A percentile compares a stretch with the other conserved stretches of the same genome.
Evolutionary conservation across 805 yeast genomes (phyloP).

Genomic region (Cyberlindnera xishuangbannaensis): DNA sequence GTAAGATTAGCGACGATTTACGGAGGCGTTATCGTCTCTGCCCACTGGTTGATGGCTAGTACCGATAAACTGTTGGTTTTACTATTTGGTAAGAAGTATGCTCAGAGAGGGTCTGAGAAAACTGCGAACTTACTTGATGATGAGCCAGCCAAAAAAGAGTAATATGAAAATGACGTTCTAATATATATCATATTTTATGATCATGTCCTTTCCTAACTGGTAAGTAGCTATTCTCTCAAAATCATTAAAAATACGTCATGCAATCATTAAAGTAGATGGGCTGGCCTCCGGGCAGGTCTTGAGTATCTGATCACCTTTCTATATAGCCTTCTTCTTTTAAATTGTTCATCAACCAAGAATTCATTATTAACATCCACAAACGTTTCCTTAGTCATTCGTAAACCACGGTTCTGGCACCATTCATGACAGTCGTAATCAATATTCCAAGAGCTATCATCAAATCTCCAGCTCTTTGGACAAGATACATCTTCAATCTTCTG

Average conservation of each 20-base stretch:
- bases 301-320: conserved; percentile 48
- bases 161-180: too few species aligned
- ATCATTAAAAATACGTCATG: too few species aligned
- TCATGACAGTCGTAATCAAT: conserved; percentile 46
- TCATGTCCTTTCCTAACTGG: too few species aligned
- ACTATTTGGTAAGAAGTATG: conserved; percentile 51
- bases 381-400: conserved; percentile 22
- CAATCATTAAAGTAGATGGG: conserved; percentile 17
- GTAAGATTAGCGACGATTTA: conserved; percentile 72
- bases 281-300: conserved; percentile 31
- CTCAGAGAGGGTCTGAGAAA: conserved; percentile 24
- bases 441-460: conserved; percentile 59
- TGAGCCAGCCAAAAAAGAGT: neutral
- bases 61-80: conserved; percentile 49
- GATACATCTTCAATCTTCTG: conserved; percentile 44
- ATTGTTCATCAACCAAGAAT: conserved; percentile 40
- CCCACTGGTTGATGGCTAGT: conserved; percentile 57
- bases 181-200: neutral
- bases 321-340: conserved; percentile 51
- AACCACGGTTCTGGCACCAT: conserved; percentile 48
- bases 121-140: conserved; percentile 15
- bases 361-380: conserved; percentile 42
- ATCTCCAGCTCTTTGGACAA: conserved; percentile 75
- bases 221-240: too few species aligned
- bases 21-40: conserved; percentile 73